These are phyloP conservation scores for Hanseniaspora meyeri DNA, from an alignment of 805 yeast species.

Conservation along the genomic window DNA sequence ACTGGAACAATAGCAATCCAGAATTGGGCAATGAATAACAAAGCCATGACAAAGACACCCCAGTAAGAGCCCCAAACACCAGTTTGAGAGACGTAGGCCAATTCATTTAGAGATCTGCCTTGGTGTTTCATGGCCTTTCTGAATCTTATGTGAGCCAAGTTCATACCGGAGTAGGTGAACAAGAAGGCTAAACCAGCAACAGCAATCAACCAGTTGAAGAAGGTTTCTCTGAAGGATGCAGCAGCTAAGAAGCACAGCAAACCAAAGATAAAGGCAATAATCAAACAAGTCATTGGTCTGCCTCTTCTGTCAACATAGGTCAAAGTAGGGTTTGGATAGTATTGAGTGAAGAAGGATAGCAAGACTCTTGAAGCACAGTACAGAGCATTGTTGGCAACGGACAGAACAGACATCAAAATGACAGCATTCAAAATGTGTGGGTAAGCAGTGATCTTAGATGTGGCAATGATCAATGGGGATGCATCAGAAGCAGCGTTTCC, in stretches of 20 bases:
- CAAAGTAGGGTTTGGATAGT: conserved; percentile 33
- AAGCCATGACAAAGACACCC: conserved; percentile 37
- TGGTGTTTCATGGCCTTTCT: conserved; percentile 46
- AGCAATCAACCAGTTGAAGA: conserved; percentile 54
- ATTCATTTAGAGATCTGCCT: conserved; percentile 38
- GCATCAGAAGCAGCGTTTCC: conserved; percentile 37
- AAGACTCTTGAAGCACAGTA: conserved; percentile 67
- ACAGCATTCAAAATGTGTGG: conserved; percentile 71
- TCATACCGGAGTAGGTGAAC: conserved; percentile 52
- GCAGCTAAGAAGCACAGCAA: conserved; percentile 57
- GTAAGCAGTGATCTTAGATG: conserved; percentile 42
- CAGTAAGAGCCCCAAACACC: conserved; percentile 44
- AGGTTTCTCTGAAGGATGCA: conserved; percentile 41
- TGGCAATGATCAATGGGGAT: conserved; percentile 61
- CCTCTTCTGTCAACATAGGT: conserved; percentile 47
- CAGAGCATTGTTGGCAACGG: conserved; percentile 71
- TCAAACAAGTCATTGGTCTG: conserved; percentile 46
- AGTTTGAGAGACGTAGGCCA: conserved; percentile 40
- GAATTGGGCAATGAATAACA: conserved; percentile 47
- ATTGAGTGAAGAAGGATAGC: conserved; percentile 27
- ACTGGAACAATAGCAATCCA: conserved; percentile 68
- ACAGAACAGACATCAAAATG: conserved; percentile 62
- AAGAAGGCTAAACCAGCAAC: conserved; percentile 50
- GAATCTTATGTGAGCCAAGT: conserved; percentile 45
- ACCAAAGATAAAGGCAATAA: conserved; percentile 43